Evolutionary conservation across 1,139 yeast genomes (phyloP), one percentile per base, ranked within the genome.

Genomic region (Taiozyma sp.): DNA sequence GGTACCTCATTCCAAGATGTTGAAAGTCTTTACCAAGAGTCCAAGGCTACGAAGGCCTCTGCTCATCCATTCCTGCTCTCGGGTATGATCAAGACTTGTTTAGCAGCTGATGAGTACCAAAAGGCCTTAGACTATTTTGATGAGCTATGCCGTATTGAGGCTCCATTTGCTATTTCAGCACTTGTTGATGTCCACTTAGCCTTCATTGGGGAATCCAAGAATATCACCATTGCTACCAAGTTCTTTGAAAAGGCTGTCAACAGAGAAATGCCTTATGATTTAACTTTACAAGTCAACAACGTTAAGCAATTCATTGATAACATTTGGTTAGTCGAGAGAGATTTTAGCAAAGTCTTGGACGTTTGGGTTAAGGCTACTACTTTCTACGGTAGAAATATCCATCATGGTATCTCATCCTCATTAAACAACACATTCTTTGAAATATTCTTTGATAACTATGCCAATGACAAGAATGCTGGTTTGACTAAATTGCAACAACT

Each of bases 181-280:
- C 19, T 19, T 19, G 19, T 19, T 19, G 19, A 85, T 67, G 83
- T 87, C 48, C 96, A 87, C 69, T 76, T 86, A 57, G 78, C 87
- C 3, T 90, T 91, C 63, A 84, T 91, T 63, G 96, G 96, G 47
- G 83, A 82, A 57, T 86, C 92, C 67, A 82, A 83, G 59, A 95
- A 90, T 61, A 74, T 85, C 48, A 75, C 75, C 36, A 82, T 89
- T 47, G 89, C 96, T 6, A 81, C 79, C 62, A 79, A 81, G 48
- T 87, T 87, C 63, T 90, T 86, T 65, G 82, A 82, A 57, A 85
- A 85, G 64, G 92, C 91, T 1, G 73, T 87, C 48, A 74, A 77
- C 53, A 72, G 72, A 51, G 83, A 82, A 54, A 83, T 87, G 74
- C 96, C 96, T 22, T 88, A 88, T 66, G 70, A 73, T 54, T 82